Evolutionary conservation across 2,329 filamentous ascomycete species (phyloP).

Genomic region (Raffaelea albimanens): DNA sequence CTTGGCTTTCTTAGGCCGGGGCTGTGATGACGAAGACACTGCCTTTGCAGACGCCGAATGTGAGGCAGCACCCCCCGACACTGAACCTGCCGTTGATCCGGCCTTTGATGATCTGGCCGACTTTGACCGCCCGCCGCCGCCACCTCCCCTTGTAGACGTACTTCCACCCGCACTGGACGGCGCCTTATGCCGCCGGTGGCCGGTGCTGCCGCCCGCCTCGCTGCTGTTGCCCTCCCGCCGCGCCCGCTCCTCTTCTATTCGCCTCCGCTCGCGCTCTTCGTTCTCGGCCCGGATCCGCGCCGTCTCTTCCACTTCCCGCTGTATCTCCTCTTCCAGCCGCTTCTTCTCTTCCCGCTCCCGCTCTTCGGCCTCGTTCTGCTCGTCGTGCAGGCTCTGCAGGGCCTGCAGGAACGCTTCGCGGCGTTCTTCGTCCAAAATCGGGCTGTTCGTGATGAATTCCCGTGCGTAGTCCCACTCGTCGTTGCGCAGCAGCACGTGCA

Average conservation of each 20-base stretch:
- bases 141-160: conserved; percentile 19
- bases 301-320: conserved; percentile 47
- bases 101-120: conserved; percentile 25
- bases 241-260: conserved; percentile 44
- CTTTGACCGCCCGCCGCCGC: conserved; percentile 14
- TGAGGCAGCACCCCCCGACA: not conserved
- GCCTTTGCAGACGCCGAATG: not conserved
- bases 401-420: conserved; percentile 83
- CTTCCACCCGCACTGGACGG: conserved; percentile 24
- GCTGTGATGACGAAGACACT: not conserved
- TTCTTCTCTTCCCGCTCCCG: conserved; percentile 50
- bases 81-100: not conserved
- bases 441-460: conserved; percentile 79
- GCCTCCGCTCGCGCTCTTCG: conserved; percentile 42
- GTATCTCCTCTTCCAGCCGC: conserved; percentile 46
- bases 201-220: not conserved
- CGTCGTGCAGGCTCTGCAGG: conserved; percentile 73
- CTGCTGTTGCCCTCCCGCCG: conserved; percentile 43
- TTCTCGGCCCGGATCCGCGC: conserved; percentile 47
- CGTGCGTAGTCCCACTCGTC: conserved; percentile 93
- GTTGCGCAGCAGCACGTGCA: conserved; percentile 89
- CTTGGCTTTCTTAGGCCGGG: conserved; percentile 3
- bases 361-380: conserved; percentile 64
- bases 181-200: conserved; percentile 54
- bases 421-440: conserved; percentile 84